A percentile compares a stretch with the other conserved stretches of the same genome.
These are phyloP conservation scores for Trypanosoma platydactyli DNA, from an alignment of 208 protist species.

Conservation along the genomic window DNA sequence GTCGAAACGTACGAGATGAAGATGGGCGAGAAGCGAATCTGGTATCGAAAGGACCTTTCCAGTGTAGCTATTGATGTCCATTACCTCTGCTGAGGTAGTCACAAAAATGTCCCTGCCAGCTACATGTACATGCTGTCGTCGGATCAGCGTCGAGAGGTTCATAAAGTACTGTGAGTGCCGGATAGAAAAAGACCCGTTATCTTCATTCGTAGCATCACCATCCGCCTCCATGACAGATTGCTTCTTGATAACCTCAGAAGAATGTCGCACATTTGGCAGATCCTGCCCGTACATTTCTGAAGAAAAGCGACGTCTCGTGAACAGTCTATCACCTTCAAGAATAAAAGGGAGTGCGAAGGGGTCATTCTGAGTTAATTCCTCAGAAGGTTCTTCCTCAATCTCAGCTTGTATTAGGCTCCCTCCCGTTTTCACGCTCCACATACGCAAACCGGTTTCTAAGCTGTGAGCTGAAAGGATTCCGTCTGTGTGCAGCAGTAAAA, in stretches of 20 bases:
- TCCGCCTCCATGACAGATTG: background rate
- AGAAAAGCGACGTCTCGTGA: constrained; percentile 31
- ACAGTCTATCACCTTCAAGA: constrained; percentile 60
- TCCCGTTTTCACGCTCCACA: constrained; percentile 45
- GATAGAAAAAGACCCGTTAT: constrained; percentile 4
- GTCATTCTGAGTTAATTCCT: constrained; percentile 29
- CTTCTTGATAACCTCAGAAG: background rate
- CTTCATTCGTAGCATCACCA: background rate
- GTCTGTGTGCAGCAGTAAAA: constrained; percentile 47
- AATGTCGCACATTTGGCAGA: background rate
- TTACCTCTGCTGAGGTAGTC: constrained; percentile 50
- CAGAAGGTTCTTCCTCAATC: constrained; percentile 30
- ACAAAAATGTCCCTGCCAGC: constrained; percentile 63
- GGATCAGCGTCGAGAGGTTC: constrained; percentile 69
- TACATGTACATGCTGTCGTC: constrained; percentile 45
- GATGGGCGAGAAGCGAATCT: constrained; percentile 3
- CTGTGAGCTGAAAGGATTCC: constrained; percentile 51
- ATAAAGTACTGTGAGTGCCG: constrained; percentile 61
- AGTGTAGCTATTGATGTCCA: constrained; percentile 48
- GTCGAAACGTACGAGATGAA: constrained; percentile 68
- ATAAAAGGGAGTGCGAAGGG: constrained; percentile 72
- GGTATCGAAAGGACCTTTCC: constrained; percentile 22
- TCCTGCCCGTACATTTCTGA: background rate
- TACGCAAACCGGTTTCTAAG: constrained; percentile 27
- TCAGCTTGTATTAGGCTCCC: constrained; percentile 30